Conservation (phyloP, 768 basidiomycete genomes). For the Pisolithus marmoratus region DNA sequence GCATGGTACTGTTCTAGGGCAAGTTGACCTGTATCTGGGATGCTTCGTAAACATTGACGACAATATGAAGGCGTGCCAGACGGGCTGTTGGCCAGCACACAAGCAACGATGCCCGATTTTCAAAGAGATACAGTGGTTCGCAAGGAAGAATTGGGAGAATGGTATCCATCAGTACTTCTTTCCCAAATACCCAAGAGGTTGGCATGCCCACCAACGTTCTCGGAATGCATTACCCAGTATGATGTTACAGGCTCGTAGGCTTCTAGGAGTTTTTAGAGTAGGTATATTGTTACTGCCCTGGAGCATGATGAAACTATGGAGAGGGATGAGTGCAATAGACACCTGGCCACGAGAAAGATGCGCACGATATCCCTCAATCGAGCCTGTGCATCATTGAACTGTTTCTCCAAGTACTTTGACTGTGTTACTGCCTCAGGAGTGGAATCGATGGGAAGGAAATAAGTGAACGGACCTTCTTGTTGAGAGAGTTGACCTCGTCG, state of each 20-base stretch:
- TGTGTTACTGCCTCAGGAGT: constrained; percentile 23
- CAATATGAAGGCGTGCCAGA: constrained; percentile 17
- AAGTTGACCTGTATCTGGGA: constrained; percentile 2
- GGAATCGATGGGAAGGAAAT: not conserved
- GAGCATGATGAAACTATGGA: constrained; percentile 25
- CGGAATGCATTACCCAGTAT: constrained; percentile 1
- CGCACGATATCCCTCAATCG: constrained; percentile 83
- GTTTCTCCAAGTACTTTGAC: constrained; percentile 91
- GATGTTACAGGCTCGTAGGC: not conserved
- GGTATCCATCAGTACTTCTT: constrained; percentile 11
- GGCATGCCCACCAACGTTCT: constrained; percentile 9
- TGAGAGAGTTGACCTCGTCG: constrained; percentile 76
- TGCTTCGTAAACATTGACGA: constrained; percentile 4
- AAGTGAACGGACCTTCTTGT: constrained; percentile 67
- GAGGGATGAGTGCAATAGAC: constrained; percentile 4
- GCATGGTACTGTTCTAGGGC: constrained; percentile 27
- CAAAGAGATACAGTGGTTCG: constrained; percentile 27
- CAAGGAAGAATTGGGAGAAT: constrained; percentile 23
- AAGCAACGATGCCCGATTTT: constrained; percentile 19
- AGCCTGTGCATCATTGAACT: constrained; percentile 83
- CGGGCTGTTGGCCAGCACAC: constrained; percentile 15
- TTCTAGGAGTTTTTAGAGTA: not conserved
- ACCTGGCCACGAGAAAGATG: constrained; percentile 1
- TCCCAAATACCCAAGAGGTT: constrained; percentile 7
- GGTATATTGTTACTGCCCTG: constrained; percentile 17